Conservation (phyloP, 108 stramenopile genomes). For the Bacterosira constricta region DNA sequence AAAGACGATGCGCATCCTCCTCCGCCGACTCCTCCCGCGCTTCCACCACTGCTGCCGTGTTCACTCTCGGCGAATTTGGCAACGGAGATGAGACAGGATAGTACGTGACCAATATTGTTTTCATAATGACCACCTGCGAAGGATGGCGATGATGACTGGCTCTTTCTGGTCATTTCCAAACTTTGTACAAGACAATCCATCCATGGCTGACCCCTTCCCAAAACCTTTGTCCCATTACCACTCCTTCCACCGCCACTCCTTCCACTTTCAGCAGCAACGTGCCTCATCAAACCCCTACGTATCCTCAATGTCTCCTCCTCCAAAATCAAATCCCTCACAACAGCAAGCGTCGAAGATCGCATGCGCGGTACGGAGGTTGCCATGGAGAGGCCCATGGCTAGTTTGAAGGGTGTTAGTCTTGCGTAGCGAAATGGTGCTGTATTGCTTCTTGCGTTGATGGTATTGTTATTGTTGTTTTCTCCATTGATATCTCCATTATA, state of each 20-base stretch:
- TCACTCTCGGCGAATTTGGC: conserved; percentile 42
- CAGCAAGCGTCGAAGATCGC: conserved; percentile 20
- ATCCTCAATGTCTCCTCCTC: conserved; percentile 47
- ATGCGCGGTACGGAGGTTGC: conserved; percentile 51
- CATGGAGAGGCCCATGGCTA: conserved; percentile 49
- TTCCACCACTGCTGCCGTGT: conserved; percentile 7
- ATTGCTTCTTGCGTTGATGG: background rate
- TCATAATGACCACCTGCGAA: background rate
- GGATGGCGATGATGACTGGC: too few relatives aligned
- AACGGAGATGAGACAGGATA: conserved; percentile 32
- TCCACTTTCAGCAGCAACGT: background rate
- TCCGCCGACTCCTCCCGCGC: conserved; percentile 5
- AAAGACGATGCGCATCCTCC: conserved; percentile 31
- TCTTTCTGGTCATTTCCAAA: conserved; percentile 31
- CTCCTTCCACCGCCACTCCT: background rate
- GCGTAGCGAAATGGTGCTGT: conserved; percentile 45
- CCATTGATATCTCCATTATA: background rate
- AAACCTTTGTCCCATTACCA: background rate
- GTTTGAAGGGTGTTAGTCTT: conserved; percentile 46
- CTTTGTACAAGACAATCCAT: conserved; percentile 44
- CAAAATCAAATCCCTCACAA: conserved; percentile 39
- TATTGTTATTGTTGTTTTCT: background rate
- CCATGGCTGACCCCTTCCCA: conserved; percentile 38
- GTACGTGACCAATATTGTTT: conserved; percentile 9
- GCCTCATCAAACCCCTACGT: conserved; percentile 10